Evolutionary conservation across 1,284 basidiomycete species (phyloP), one percentile per base, ranked within the genome.

Genomic region (Pseudomicrostroma phylloplanum): DNA sequence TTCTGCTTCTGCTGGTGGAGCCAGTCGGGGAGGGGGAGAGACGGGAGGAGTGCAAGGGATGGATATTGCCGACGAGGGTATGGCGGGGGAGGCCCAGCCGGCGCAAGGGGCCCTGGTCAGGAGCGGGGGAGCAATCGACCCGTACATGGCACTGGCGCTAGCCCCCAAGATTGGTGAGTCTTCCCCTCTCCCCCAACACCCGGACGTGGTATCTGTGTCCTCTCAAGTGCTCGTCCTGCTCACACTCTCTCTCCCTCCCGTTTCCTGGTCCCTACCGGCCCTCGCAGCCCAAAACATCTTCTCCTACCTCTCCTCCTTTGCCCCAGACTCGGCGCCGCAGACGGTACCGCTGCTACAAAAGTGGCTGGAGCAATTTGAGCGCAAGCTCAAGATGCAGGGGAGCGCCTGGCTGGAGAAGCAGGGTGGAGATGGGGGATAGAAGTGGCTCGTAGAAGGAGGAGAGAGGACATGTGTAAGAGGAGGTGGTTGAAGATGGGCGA

Each of bases 361-460:
- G 49, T 79, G 77, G 77, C 63, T 79, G n/a, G 71, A 79, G 56
- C 69, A 73, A 58, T 71, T 78, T 58, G 67, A 77, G 57, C 63
- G 73, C 49, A 78, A 78, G 57, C 65, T 78, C 15, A 62, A 66
- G 21, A 56, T 70, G 2, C 75, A 76, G 41, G 76, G 76, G 19
- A n/a, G 67, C 2, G 62, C 51, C 0, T 76, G 71, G 39, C 60
- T 77, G 12, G 68, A 71, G 25, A 70, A 67, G 62, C 46, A 48
- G 46, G 46, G 46, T 48, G 17, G 46, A 48, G 23, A n/a, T 4
- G n/a, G 46, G 46, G 46, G 23, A 48, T 36, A 9, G 9, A 9
- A 36, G 9, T 36, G 30, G 30, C 30, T 3, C 3, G 30, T 9
- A 36, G 30, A 9, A 36, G 30, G 30, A 36, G 30, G 30, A 36